phyloP scores from a whole-genome alignment of 371 early-diverging fungal species.

The Apophysomyces trapeziformis region DNA sequence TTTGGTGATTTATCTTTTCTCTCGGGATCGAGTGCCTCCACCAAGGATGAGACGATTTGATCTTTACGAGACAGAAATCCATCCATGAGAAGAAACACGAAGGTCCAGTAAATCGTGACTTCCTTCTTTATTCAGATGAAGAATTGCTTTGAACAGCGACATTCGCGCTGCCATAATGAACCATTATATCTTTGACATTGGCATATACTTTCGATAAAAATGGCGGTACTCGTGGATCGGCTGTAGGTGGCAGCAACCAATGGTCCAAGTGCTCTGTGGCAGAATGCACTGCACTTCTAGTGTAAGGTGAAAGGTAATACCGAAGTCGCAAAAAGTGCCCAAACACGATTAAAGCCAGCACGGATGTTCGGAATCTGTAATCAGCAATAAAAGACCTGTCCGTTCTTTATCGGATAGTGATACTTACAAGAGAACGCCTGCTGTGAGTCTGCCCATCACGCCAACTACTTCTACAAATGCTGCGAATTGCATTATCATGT shows the following conservation, averaged over 20 bases:
- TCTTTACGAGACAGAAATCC: slow-evolving; percentile 37
- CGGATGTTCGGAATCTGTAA: slow-evolving; percentile 67
- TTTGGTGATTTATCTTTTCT: slow-evolving; percentile 67
- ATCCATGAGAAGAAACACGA: slow-evolving; percentile 1
- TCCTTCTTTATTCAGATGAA: not conserved
- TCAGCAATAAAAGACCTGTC: too few relatives aligned
- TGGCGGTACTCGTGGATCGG: slow-evolving; percentile 32
- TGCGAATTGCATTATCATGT: slow-evolving; percentile 70
- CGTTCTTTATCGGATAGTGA: not conserved
- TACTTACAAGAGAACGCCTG: slow-evolving; percentile 65
- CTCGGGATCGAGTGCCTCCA: slow-evolving; percentile 57
- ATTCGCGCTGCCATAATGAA: slow-evolving; percentile 53
- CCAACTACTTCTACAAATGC: slow-evolving; percentile 79
- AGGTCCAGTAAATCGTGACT: not conserved
- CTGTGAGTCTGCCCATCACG: slow-evolving; percentile 67
- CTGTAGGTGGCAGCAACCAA: slow-evolving; percentile 53
- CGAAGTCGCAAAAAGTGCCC: slow-evolving; percentile 84
- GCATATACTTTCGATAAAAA: slow-evolving; percentile 49
- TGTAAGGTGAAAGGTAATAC: slow-evolving; percentile 71
- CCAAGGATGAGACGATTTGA: slow-evolving; percentile 47
- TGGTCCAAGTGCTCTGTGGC: slow-evolving; percentile 57
- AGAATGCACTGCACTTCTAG: slow-evolving; percentile 57
- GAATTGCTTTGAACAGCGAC: slow-evolving; percentile 4
- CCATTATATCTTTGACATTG: slow-evolving; percentile 52
- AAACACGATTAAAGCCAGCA: slow-evolving; percentile 78